Evolutionary conservation across 495 filamentous ascomycete species (phyloP).

Genomic region (Glonium stellatum): DNA sequence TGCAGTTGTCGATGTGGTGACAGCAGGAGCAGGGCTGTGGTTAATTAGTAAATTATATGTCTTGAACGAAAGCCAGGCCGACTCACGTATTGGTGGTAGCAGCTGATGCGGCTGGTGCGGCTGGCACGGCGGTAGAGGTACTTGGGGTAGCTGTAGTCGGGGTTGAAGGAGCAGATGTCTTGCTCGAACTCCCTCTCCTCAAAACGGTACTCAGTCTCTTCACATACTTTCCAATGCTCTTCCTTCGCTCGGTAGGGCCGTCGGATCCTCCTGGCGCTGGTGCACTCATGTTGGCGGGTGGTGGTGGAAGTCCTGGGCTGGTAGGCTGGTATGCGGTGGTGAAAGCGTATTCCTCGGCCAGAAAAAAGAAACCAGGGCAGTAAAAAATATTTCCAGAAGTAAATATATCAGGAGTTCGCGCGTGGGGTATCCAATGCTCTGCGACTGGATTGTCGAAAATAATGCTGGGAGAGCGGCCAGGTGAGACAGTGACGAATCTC

Average conservation of each 20-base stretch:
- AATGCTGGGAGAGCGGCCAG: slow-evolving; percentile 5
- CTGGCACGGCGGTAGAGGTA: background rate
- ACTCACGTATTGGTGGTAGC: background rate
- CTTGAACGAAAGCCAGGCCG: background rate
- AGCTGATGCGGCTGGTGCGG: background rate
- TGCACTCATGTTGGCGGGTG: slow-evolving; percentile 11
- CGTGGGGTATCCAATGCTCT: background rate
- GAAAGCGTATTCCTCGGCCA: background rate
- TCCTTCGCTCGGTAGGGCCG: slow-evolving; percentile 12
- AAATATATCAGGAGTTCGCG: background rate
- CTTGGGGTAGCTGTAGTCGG: background rate
- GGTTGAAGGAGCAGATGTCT: slow-evolving; percentile 7
- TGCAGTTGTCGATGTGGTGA: slow-evolving; percentile 7
- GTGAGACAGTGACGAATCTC: slow-evolving; percentile 25
- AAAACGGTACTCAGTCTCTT: slow-evolving; percentile 28
- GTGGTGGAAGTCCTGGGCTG: background rate
- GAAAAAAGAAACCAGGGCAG: background rate
- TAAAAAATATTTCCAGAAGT: background rate
- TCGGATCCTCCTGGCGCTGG: background rate
- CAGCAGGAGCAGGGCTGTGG: background rate
- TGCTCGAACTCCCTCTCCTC: slow-evolving; percentile 18
- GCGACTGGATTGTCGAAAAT: slow-evolving; percentile 14
- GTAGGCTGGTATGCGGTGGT: background rate
- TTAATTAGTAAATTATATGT: background rate
- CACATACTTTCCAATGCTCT: slow-evolving; percentile 26